phyloP scores from a whole-genome alignment of 192 early-diverging fungal species.

The Coemansia sp. region DNA sequence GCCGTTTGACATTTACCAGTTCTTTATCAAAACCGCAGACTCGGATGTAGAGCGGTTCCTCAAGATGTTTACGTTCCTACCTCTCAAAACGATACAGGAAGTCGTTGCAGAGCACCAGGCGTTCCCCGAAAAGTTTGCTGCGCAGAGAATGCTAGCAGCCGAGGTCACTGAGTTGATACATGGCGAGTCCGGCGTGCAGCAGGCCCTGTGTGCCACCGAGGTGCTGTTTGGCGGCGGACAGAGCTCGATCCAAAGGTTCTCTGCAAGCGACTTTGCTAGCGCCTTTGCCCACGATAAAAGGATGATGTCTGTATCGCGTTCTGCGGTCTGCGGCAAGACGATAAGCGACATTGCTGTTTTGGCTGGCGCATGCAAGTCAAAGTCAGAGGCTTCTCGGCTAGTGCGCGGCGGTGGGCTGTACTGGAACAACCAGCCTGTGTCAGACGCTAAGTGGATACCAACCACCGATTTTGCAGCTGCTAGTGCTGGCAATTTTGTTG shows the following conservation, averaged over 20 bases:
- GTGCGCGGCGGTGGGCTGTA: slow-evolving; percentile 82
- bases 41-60: slow-evolving; percentile 74
- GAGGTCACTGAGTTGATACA: slow-evolving; percentile 92
- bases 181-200: slow-evolving; percentile 66
- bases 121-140: slow-evolving; percentile 67
- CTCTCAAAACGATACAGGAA: slow-evolving; percentile 58
- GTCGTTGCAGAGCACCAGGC: slow-evolving; percentile 65
- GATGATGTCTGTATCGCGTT: slow-evolving; percentile 52
- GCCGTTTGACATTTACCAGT: slow-evolving; percentile 92
- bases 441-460: slow-evolving; percentile 38
- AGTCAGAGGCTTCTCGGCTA: slow-evolving; percentile 76
- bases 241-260: slow-evolving; percentile 23
- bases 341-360: slow-evolving; percentile 63
- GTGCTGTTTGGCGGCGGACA: slow-evolving; percentile 69
- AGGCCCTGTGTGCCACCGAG: slow-evolving; percentile 69
- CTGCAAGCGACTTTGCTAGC: slow-evolving; percentile 58
- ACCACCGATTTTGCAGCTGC: neutral
- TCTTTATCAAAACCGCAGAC: slow-evolving; percentile 85
- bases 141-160: slow-evolving; percentile 74
- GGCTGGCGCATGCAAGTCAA: slow-evolving; percentile 66
- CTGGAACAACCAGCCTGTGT: slow-evolving; percentile 37
- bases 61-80: slow-evolving; percentile 79
- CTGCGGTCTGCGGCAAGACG: slow-evolving; percentile 50
- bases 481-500: slow-evolving; percentile 57
- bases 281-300: slow-evolving; percentile 74